Evolutionary conservation across 352 stramenopile genomes (phyloP).

Genomic region (Pythium periplocum): DNA sequence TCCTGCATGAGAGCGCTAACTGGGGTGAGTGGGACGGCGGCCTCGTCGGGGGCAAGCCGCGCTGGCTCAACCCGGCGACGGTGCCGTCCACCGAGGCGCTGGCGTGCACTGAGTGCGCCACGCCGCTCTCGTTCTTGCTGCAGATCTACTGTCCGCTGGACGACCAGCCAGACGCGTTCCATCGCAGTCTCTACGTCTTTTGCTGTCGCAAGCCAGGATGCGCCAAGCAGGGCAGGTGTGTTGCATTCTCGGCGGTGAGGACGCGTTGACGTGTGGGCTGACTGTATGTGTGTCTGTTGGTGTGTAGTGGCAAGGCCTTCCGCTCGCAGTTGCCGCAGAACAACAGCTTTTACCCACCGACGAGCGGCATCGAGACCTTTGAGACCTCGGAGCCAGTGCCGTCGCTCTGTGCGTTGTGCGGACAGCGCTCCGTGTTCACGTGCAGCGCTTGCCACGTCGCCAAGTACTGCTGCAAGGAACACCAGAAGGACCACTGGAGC

Average conservation of each 20-base stretch:
- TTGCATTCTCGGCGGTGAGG: not conserved
- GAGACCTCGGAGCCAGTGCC: constrained; percentile 3
- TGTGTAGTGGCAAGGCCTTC: constrained; percentile 57
- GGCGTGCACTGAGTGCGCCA: constrained; percentile 40
- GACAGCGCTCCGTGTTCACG: constrained; percentile 54
- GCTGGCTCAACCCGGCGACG: constrained; percentile 76
- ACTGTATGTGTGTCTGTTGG: not conserved
- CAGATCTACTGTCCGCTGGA: constrained; percentile 94
- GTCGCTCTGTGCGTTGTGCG: constrained; percentile 51
- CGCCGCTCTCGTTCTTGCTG: constrained; percentile 70
- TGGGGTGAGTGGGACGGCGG: constrained; percentile 92
- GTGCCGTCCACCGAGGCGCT: constrained; percentile 41
- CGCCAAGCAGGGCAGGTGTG: constrained; percentile 34
- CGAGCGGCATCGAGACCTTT: constrained; percentile 33
- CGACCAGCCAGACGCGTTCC: constrained; percentile 83
- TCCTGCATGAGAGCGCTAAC: constrained; percentile 44
- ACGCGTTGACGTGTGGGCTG: not conserved
- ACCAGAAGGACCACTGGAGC: constrained; percentile 81
- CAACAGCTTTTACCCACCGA: constrained; percentile 89
- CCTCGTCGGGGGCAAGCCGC: constrained; percentile 84
- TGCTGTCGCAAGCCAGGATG: constrained; percentile 76
- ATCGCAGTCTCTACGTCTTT: constrained; percentile 93
- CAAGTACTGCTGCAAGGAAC: constrained; percentile 70
- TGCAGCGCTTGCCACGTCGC: constrained; percentile 71
- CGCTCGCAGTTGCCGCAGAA: constrained; percentile 80